Evolutionary conservation across 2,329 filamentous ascomycete species (phyloP), one percentile per base, ranked within the genome.

Genomic region (Pseudofabraea citricarpa): DNA sequence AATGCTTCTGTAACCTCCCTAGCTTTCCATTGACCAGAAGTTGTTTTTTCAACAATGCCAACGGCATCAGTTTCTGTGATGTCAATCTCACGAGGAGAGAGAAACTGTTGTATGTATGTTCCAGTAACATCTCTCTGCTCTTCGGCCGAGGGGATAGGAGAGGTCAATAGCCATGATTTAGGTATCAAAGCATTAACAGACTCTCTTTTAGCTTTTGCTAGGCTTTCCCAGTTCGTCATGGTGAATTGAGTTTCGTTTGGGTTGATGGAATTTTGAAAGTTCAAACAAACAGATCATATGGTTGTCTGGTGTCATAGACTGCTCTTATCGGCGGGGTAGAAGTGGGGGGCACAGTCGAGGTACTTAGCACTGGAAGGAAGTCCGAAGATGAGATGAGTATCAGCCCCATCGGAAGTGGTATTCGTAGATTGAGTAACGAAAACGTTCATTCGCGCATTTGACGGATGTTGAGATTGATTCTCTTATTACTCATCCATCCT

Each of bases 401-500:
- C 36, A 2, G 15, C 36, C 13, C 35, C 16, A 37, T n/a, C 3
- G 10, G 9, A 18, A 15, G 16, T 15, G 9, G n/a, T 22, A 12
- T 37, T 22, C 16, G 12, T 3, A 74, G 23, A 80, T 32, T 32
- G 13, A 4, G 8, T 13, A 29, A 12, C 7, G 8, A 32, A 32
- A 32, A 18, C 8, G 29, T 32, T 37, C 23, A 37, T 31, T 51
- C 76, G 58, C 70, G 78, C 85, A 96, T 94, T 66, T 97, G 91
- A 49, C 91, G 75, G 8, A 96, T 87, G 62, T 97, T 97, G 37
- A 97, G 61, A 62, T 97, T 97, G 56, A 97, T 81, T 49, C 91
- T 75, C 67, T 96, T 96, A 37, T 78, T 80, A 48, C 69, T 70
- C 86, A 97, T 90, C 90, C 91, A 97, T 2, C 87, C 87, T 53